A percentile compares a stretch with the other conserved stretches of the same genome.
phyloP scores from a whole-genome alignment of 2,329 filamentous ascomycete species.

The Aspergillus latus region DNA sequence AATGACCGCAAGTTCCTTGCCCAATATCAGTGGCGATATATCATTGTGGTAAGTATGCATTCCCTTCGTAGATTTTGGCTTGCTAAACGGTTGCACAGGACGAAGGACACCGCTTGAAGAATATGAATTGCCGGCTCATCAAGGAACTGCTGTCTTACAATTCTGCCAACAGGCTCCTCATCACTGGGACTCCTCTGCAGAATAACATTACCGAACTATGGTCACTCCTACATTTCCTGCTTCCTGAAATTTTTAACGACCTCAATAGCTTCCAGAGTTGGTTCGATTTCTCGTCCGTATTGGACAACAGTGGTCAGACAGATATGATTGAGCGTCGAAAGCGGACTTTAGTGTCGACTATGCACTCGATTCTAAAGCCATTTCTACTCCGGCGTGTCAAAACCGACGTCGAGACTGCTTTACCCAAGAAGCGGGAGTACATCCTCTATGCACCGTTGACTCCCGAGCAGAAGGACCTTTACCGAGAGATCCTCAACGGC shows the following conservation, averaged over 20 bases:
- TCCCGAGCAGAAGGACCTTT: conserved; percentile 84
- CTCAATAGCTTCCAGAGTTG: conserved; percentile 90
- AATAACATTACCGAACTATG: conserved; percentile 95
- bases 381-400: conserved; percentile 86
- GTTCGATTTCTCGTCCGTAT: conserved; percentile 94
- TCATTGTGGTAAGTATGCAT: conserved; percentile 69
- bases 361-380: conserved; percentile 90
- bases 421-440: conserved; percentile 97
- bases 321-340: conserved; percentile 77
- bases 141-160: conserved; percentile 83
- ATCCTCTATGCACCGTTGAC: conserved; percentile 92
- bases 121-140: conserved; percentile 89
- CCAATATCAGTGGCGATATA: conserved; percentile 92
- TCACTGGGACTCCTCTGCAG: conserved; percentile 91
- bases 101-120: conserved; percentile 96
- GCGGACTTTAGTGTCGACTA: conserved; percentile 76
- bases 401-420: conserved; percentile 81
- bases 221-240: conserved; percentile 89
- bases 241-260: conserved; percentile 90
- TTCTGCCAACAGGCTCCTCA: conserved; percentile 85
- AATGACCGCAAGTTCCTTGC: conserved; percentile 79
- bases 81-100: conserved; percentile 59
- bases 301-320: conserved; percentile 76
- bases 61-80: not conserved
- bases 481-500: conserved; percentile 79